These are phyloP conservation scores for Pichia sp. DNA, from an alignment of 1,139 yeast genomes.

Conservation along the genomic window DNA sequence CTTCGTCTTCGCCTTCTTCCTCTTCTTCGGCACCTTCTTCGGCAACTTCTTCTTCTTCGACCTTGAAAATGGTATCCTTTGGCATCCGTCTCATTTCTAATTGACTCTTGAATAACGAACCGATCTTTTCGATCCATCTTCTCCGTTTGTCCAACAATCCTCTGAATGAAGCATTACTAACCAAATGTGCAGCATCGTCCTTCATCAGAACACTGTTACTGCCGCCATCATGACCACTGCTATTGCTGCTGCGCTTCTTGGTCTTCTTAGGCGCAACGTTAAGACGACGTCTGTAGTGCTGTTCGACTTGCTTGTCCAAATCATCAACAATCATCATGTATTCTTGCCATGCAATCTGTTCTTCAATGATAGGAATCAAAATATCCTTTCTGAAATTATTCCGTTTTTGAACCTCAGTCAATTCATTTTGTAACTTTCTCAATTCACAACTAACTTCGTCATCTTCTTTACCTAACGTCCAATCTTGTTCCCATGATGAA, in stretches of 20 bases:
- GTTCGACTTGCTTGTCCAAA: conserved; percentile 95
- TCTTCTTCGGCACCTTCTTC: conserved; percentile 3
- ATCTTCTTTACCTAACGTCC: conserved; percentile 85
- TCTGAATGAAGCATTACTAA: conserved; percentile 72
- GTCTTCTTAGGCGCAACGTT: conserved; percentile 82
- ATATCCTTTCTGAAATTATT: conserved; percentile 69
- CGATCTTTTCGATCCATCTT: conserved; percentile 89
- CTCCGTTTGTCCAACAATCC: conserved; percentile 80
- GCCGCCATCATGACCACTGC: conserved; percentile 2
- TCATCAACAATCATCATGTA: conserved; percentile 88
- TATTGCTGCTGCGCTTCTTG: conserved; percentile 39
- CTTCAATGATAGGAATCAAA: conserved; percentile 76
- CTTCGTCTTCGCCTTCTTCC: not conserved
- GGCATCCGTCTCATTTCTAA: conserved; percentile 80
- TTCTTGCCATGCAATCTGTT: conserved; percentile 94
- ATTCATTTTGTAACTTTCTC: conserved; percentile 66
- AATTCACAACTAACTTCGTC: conserved; percentile 92
- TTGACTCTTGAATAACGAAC: conserved; percentile 68
- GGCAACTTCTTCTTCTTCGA: conserved; percentile 32
- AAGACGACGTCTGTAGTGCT: conserved; percentile 81
- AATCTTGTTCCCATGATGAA: conserved; percentile 55
- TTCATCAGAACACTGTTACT: conserved; percentile 24
- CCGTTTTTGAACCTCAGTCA: conserved; percentile 57
- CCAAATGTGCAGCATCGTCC: conserved; percentile 37
- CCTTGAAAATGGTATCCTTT: conserved; percentile 50